Evolutionary conservation across 1,284 basidiomycete genomes (phyloP).

Genomic region (Cutaneotrichosporon spelunceum): DNA sequence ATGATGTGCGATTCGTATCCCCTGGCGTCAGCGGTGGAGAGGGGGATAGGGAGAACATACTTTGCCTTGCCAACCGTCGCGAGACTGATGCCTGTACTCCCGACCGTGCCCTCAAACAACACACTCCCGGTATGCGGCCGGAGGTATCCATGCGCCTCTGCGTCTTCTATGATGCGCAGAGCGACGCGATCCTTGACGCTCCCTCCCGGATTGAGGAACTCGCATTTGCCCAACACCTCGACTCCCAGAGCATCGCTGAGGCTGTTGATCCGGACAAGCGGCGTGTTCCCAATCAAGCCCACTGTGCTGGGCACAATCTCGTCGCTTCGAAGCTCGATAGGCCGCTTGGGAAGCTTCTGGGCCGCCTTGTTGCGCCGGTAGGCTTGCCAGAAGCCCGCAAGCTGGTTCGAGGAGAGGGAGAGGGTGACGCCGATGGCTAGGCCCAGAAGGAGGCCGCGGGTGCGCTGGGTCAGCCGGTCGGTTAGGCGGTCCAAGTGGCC

Average conservation of each 20-base stretch:
- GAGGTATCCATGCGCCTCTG: conserved; percentile 77
- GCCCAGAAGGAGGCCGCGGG: conserved; percentile 59
- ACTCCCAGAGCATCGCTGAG: conserved; percentile 85
- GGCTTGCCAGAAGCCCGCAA: conserved; percentile 58
- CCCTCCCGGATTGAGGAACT: conserved; percentile 92
- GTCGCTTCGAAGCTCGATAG: conserved; percentile 71
- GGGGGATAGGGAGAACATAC: conserved; percentile 51
- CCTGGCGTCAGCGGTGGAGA: conserved; percentile 47
- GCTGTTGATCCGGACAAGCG: conserved; percentile 84
- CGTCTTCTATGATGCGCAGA: conserved; percentile 85
- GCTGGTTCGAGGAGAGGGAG: conserved; percentile 63
- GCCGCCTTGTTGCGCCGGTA: conserved; percentile 50
- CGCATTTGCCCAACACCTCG: conserved; percentile 63
- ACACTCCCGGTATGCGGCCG: conserved; percentile 84
- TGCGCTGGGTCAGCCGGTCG: conserved; percentile 28
- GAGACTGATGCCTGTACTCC: conserved; percentile 94
- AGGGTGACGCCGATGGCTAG: conserved; percentile 67
- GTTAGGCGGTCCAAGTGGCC: conserved; percentile 11
- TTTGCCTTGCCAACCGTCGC: conserved; percentile 87
- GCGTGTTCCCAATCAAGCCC: conserved; percentile 92
- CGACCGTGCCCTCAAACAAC: conserved; percentile 97
- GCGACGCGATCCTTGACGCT: conserved; percentile 98
- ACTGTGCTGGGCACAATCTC: conserved; percentile 67
- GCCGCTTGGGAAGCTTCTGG: conserved; percentile 55
- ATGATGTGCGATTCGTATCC: conserved; percentile 63